phyloP scores from a whole-genome alignment of 2,329 filamentous ascomycete species.

The Stenocarpella maydis region DNA sequence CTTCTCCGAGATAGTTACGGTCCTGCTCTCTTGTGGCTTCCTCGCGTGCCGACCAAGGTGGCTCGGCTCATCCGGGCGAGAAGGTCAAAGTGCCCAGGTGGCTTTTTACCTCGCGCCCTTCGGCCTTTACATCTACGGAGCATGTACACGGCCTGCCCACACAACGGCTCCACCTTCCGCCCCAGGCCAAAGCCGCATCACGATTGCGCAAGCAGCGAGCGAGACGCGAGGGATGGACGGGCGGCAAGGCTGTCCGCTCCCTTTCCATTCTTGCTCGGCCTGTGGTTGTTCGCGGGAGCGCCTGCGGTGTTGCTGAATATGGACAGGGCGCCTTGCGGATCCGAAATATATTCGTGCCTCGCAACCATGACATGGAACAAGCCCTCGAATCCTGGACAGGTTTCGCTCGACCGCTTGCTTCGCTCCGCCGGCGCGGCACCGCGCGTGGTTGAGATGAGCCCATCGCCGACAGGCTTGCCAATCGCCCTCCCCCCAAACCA shows the following conservation, averaged over 20 bases:
- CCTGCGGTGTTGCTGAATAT: not conserved
- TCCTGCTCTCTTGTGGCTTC: not conserved
- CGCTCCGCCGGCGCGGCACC: too few species aligned
- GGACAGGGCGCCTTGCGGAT: slow-evolving; percentile 5
- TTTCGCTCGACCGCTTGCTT: slow-evolving; percentile 4
- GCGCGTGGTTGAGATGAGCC: not conserved
- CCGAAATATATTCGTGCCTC: slow-evolving; percentile 21
- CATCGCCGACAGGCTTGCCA: not conserved
- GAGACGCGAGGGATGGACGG: slow-evolving; percentile 14
- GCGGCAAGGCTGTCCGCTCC: not conserved
- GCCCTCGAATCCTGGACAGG: slow-evolving; percentile 16
- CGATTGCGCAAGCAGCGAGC: slow-evolving; percentile 27
- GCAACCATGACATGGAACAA: not conserved
- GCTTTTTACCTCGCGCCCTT: slow-evolving; percentile 19
- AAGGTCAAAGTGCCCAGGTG: slow-evolving; percentile 1
- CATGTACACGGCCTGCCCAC: not conserved
- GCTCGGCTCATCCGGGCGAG: not conserved
- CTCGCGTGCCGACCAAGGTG: slow-evolving; percentile 21
- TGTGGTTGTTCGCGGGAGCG: not conserved
- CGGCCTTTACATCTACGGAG: slow-evolving; percentile 23
- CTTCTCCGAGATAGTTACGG: not conserved
- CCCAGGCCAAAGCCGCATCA: slow-evolving; percentile 23
- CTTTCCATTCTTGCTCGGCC: not conserved
- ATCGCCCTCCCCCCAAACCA: not conserved
- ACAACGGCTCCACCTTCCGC: slow-evolving; percentile 7